These are phyloP conservation scores for Coemansia sp. DNA, from an alignment of 371 early-diverging fungal genomes.

Conservation along the genomic window DNA sequence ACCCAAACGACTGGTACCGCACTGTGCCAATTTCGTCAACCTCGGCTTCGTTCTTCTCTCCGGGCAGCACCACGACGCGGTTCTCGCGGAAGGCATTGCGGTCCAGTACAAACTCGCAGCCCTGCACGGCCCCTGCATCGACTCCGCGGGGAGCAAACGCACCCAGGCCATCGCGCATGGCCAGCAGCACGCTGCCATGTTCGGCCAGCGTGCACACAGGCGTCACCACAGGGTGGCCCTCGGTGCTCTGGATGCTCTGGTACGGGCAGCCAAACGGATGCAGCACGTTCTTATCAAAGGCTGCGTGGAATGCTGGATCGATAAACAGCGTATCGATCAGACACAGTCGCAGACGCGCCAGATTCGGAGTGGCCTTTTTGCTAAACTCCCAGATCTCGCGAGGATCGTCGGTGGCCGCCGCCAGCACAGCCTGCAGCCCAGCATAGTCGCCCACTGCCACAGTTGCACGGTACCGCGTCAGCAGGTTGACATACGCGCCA, in stretches of 20 bases:
- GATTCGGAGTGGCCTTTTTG: slow-evolving; percentile 61
- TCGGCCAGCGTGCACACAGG: slow-evolving; percentile 70
- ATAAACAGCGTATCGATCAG: slow-evolving; percentile 70
- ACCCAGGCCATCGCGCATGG: slow-evolving; percentile 38
- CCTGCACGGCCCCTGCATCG: too few relatives aligned
- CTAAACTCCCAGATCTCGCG: slow-evolving; percentile 55
- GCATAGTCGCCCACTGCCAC: slow-evolving; percentile 71
- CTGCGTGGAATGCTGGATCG: slow-evolving; percentile 60
- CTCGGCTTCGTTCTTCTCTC: slow-evolving; percentile 29
- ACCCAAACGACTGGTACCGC: slow-evolving; percentile 47
- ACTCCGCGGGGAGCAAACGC: slow-evolving; percentile 4
- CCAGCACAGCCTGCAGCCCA: slow-evolving; percentile 60
- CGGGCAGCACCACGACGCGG: slow-evolving; percentile 39
- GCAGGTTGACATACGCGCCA: slow-evolving; percentile 67
- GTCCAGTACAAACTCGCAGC: slow-evolving; percentile 48
- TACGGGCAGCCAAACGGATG: slow-evolving; percentile 59
- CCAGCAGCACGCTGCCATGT: slow-evolving; percentile 72
- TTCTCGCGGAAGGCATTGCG: slow-evolving; percentile 40
- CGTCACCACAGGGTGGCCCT: slow-evolving; percentile 61
- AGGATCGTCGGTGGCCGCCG: slow-evolving; percentile 56
- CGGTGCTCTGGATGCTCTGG: slow-evolving; percentile 32
- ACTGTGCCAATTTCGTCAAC: slow-evolving; percentile 31
- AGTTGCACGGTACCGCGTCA: slow-evolving; percentile 65
- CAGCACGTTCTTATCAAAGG: slow-evolving; percentile 64
- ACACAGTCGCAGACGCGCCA: slow-evolving; percentile 63